Base-by-base conservation (phyloP, 495 filamentous ascomycete genomes). In the Penicillium paradoxum region DNA sequence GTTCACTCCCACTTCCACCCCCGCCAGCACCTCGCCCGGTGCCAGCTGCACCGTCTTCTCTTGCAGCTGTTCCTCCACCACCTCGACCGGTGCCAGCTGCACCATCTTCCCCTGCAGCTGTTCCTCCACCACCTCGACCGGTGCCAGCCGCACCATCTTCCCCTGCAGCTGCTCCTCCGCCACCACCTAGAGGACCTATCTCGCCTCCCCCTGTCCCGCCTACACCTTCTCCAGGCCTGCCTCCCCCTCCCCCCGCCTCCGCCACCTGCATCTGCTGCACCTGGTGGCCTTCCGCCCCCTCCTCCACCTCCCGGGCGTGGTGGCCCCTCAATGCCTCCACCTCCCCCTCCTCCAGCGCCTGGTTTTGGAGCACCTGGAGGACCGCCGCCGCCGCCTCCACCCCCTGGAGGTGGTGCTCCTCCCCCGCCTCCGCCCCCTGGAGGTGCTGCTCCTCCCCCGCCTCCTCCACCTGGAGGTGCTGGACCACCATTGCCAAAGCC, bases 361-460 rank as follows among this genome's bases (percentile, higher is more conserved):
- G 64, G 60, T 36, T 67, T 58, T 21, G 62, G 67, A 0, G 73
- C 75, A 6, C 74, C 76, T 0, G 76, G 79, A 2, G 75, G 76
- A 1, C 82, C 80, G n/a, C 65, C 70, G 1, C 67, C 75, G 1
- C 75, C 76, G 6, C 70, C 73, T 21, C 68, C 76, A 48, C 78
- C 79, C 0, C 59, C 70, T 45, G 71, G 68, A 39, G 56, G 24
- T 27, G 24, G 24, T 27, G 24, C 69, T 19, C 62, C 58, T 29
- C 51, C 56, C 42, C 48, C 58, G 5, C 57, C 65, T 34, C 63
- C 53, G 15, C 45, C 49, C 67, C 43, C 50, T 44, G 73, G 74
- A 24, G 66, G 71, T 45, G 75, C 68, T 47, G 80, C 73, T 2
- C 84, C 87, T n/a, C 85, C 88, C 6, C 89, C 88, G 1, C 85